Conservation (phyloP, 441 rosid genomes). For the Populus hybrid region DNA sequence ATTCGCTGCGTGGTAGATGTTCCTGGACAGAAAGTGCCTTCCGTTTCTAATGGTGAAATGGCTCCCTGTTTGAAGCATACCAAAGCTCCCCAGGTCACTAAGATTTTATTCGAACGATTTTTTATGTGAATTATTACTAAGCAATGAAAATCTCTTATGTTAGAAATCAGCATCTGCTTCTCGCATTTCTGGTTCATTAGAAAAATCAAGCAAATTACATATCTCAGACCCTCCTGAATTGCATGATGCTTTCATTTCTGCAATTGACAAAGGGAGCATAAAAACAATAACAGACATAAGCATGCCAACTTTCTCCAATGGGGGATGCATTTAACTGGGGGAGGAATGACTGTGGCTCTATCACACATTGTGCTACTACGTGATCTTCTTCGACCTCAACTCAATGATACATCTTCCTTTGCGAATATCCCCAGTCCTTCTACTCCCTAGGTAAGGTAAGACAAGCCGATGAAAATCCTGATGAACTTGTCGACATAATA, state of each 20-base stretch:
- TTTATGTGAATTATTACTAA: no score
- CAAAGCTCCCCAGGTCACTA: constrained; percentile 11
- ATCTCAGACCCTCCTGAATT: constrained; percentile 43
- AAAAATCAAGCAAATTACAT: no score
- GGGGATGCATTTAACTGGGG: constrained; percentile 87
- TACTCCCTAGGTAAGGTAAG: constrained; percentile 74
- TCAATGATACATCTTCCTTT: constrained; percentile 51
- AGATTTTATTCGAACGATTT: no score
- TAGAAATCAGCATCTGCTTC: no score
- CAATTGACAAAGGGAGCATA: constrained; percentile 58
- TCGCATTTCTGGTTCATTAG: no score
- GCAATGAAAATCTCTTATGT: no score
- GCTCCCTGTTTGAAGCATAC: constrained; percentile 4
- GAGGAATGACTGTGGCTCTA: constrained; percentile 85
- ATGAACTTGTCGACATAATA: background rate
- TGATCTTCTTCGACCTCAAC: constrained; percentile 62
- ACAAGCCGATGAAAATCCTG: background rate
- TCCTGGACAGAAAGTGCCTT: constrained; percentile 18
- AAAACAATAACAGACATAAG: constrained; percentile 75
- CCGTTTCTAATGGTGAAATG: constrained; percentile 23
- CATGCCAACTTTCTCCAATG: constrained; percentile 81
- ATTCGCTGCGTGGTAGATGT: constrained; percentile 17
- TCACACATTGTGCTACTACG: constrained; percentile 70
- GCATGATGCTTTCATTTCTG: constrained; percentile 57
- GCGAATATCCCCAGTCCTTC: constrained; percentile 74